phyloP scores from a whole-genome alignment of 2,329 filamentous ascomycete species.

The Penicillium sp. region DNA sequence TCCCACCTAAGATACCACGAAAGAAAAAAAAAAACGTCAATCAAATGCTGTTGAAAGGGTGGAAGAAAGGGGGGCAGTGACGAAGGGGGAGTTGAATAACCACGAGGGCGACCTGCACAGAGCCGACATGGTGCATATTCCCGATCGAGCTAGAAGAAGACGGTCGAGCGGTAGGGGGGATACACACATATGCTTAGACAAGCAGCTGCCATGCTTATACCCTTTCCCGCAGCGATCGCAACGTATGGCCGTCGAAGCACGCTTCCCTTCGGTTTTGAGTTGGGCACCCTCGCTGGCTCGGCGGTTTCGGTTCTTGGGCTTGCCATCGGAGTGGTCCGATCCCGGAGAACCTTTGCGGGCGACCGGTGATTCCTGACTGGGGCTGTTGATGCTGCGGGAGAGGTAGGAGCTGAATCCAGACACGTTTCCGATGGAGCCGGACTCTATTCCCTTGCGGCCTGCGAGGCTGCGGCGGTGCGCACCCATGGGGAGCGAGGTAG shows the following conservation, averaged over 20 bases:
- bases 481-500: slow-evolving; percentile 58
- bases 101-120: slow-evolving; percentile 41
- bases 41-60: slow-evolving; percentile 27
- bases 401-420: slow-evolving; percentile 45
- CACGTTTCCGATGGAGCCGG: slow-evolving; percentile 54
- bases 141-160: slow-evolving; percentile 40
- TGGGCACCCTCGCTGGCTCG: slow-evolving; percentile 83
- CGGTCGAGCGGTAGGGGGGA: slow-evolving; percentile 53
- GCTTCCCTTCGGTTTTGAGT: slow-evolving; percentile 76
- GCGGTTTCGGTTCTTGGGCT: slow-evolving; percentile 55
- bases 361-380: slow-evolving; percentile 33
- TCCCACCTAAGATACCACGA: slow-evolving; percentile 73
- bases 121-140: slow-evolving; percentile 41
- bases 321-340: slow-evolving; percentile 36
- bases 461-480: slow-evolving; percentile 54
- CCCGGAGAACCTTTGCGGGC: slow-evolving; percentile 42
- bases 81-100: slow-evolving; percentile 31
- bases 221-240: slow-evolving; percentile 99
- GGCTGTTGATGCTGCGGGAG: slow-evolving; percentile 39
- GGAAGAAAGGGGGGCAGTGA: slow-evolving; percentile 29
- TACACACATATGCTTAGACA: slow-evolving; percentile 99
- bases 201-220: slow-evolving; percentile 99
- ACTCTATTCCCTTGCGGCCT: slow-evolving; percentile 57
- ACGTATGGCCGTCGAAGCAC: slow-evolving; percentile 79
- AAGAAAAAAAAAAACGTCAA: slow-evolving; percentile 46